These are phyloP conservation scores for Botryotinia globosa DNA, from an alignment of 2,329 filamentous ascomycete genomes.

Conservation along the genomic window DNA sequence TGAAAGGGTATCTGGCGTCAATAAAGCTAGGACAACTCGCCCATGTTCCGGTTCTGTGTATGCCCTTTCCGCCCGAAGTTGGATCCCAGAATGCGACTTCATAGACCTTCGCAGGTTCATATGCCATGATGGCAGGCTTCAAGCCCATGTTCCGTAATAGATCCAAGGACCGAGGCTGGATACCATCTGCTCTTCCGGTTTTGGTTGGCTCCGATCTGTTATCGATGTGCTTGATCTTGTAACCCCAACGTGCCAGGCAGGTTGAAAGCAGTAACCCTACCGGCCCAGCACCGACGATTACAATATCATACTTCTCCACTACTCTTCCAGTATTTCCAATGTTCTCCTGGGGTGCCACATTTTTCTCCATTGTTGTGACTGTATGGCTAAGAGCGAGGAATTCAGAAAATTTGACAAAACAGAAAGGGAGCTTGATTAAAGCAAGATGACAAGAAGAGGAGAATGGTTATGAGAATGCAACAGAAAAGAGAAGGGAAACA, in stretches of 20 bases:
- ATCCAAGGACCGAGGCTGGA: constrained; percentile 85
- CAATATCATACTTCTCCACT: constrained; percentile 55
- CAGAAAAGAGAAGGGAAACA: background rate
- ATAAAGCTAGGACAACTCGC: constrained; percentile 85
- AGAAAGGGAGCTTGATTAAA: background rate
- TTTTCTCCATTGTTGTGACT: constrained; percentile 28
- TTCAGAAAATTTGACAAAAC: background rate
- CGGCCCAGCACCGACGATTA: constrained; percentile 86
- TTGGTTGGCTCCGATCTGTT: constrained; percentile 81
- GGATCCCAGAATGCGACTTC: constrained; percentile 75
- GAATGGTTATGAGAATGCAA: background rate
- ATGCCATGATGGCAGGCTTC: constrained; percentile 82
- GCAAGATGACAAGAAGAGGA: background rate
- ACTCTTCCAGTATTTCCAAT: constrained; percentile 17
- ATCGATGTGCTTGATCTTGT: constrained; percentile 93
- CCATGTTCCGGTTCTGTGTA: constrained; percentile 70
- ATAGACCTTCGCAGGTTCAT: constrained; percentile 82
- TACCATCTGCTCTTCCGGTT: constrained; percentile 86
- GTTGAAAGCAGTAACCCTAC: constrained; percentile 86
- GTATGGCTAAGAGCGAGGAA: background rate
- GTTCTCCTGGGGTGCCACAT: constrained; percentile 25
- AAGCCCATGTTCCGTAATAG: constrained; percentile 85
- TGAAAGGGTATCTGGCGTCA: constrained; percentile 68
- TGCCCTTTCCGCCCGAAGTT: constrained; percentile 52
- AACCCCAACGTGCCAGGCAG: constrained; percentile 87